Conservation (phyloP, 257 asterid species). For the Solanum paucissectum region DNA sequence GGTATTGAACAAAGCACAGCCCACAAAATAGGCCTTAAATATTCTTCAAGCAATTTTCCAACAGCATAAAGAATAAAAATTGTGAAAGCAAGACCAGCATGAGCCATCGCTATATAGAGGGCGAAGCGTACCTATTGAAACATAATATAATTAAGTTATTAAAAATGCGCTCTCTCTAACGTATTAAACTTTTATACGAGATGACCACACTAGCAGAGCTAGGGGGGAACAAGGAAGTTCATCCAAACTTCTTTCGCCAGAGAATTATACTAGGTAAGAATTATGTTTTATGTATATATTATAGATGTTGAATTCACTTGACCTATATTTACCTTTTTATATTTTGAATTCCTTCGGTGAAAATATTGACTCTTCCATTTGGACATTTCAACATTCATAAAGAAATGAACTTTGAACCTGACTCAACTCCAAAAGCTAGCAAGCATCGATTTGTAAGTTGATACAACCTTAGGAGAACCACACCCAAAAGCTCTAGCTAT, state of each 20-base stretch:
- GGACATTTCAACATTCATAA: neutral
- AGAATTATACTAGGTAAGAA: neutral
- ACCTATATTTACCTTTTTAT: neutral
- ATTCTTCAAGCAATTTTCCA: slow-evolving; percentile 67
- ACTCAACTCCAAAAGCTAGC: neutral
- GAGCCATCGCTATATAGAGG: slow-evolving; percentile 93
- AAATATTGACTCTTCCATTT: neutral
- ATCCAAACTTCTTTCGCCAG: neutral
- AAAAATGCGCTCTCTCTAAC: neutral
- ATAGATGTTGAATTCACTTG: neutral
- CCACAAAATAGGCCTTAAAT: slow-evolving; percentile 84
- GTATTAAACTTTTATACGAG: neutral
- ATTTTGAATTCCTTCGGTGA: neutral
- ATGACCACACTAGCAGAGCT: neutral
- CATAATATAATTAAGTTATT: neutral
- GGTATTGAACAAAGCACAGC: slow-evolving; percentile 93
- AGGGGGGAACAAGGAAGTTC: neutral
- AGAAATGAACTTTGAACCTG: neutral
- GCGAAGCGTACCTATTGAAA: slow-evolving; percentile 77
- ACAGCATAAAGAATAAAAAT: slow-evolving; percentile 57
- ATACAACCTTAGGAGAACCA: neutral
- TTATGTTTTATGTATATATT: neutral
- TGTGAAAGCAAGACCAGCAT: slow-evolving; percentile 70
- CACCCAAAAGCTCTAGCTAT: neutral
- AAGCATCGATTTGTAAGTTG: neutral